These are phyloP conservation scores for Umbilicus rupestris DNA, from an alignment of 164 flowering plant species.

Conservation along the genomic window DNA sequence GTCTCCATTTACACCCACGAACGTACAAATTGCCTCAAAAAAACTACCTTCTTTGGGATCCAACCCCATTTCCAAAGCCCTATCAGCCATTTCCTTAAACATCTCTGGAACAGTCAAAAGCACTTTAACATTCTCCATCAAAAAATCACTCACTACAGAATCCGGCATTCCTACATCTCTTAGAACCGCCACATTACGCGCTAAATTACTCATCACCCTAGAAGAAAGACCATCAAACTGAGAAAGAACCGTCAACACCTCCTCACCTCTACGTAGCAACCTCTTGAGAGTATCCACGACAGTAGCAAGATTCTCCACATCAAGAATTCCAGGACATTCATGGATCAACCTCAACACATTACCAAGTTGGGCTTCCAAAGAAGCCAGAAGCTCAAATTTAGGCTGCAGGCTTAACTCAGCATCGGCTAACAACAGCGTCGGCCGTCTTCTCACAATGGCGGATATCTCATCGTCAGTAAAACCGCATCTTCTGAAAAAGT, in stretches of 20 bases:
- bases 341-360: not conserved
- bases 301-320: not conserved
- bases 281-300: constrained; percentile 1
- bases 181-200: constrained; percentile 7
- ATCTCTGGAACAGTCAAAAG: not conserved
- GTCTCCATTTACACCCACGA: not conserved
- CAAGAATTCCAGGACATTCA: constrained; percentile 1
- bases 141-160: not conserved
- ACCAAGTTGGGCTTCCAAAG: not conserved
- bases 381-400: constrained; percentile 7
- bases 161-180: constrained; percentile 3
- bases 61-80: constrained; percentile 7
- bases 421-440: constrained; percentile 5
- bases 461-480: not conserved
- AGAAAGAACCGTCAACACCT: constrained; percentile 1
- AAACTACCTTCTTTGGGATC: constrained; percentile 5
- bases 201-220: not conserved
- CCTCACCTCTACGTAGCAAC: not conserved
- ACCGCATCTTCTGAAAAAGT: constrained; percentile 7
- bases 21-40: not conserved
- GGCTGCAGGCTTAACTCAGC: constrained; percentile 2
- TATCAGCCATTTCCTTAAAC: constrained; percentile 9
- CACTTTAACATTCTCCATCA: not conserved
- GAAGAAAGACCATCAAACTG: not conserved
- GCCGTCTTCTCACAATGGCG: not conserved